phyloP scores from a whole-genome alignment of 805 yeast genomes.

The Starmerella bombicola region DNA sequence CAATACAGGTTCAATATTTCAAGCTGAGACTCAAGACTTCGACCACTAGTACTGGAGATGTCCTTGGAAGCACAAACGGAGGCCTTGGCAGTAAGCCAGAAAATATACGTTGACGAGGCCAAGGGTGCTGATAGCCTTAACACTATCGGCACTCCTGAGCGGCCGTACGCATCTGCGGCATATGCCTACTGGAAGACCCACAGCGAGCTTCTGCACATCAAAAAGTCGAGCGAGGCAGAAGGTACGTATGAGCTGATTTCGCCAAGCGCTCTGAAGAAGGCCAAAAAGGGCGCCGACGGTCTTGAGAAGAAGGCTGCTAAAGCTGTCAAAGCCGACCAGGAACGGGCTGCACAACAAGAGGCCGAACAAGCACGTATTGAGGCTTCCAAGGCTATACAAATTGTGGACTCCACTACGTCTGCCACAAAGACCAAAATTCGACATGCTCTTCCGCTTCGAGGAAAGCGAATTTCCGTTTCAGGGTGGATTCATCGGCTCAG shows the following conservation, averaged over 20 bases:
- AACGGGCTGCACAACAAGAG: conserved; percentile 39
- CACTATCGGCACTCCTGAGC: conserved; percentile 46
- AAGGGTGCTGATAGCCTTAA: conserved; percentile 35
- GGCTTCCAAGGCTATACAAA: conserved; percentile 65
- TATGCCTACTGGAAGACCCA: conserved; percentile 49
- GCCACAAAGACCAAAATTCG: conserved; percentile 59
- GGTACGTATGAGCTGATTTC: conserved; percentile 58
- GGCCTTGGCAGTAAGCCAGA: conserved; percentile 15
- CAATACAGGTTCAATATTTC: too few species aligned
- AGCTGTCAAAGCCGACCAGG: conserved; percentile 42
- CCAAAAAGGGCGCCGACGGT: conserved; percentile 90
- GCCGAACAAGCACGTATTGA: conserved; percentile 63
- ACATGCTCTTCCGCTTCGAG: conserved; percentile 43
- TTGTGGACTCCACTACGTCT: conserved; percentile 62
- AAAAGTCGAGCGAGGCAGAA: conserved; percentile 41
- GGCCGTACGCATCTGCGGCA: conserved; percentile 74
- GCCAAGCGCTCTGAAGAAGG: conserved; percentile 87
- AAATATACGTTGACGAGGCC: conserved; percentile 54
- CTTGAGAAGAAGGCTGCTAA: conserved; percentile 69
- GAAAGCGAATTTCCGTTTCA: conserved; percentile 58
- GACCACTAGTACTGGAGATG: too few species aligned
- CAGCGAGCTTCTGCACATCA: conserved; percentile 41
- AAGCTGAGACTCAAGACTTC: too few species aligned
- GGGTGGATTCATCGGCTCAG: conserved; percentile 98
- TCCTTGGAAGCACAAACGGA: conserved; percentile 18